Base-by-base conservation (phyloP, 805 yeast genomes). In the Saccharomyces mikatae region DNA sequence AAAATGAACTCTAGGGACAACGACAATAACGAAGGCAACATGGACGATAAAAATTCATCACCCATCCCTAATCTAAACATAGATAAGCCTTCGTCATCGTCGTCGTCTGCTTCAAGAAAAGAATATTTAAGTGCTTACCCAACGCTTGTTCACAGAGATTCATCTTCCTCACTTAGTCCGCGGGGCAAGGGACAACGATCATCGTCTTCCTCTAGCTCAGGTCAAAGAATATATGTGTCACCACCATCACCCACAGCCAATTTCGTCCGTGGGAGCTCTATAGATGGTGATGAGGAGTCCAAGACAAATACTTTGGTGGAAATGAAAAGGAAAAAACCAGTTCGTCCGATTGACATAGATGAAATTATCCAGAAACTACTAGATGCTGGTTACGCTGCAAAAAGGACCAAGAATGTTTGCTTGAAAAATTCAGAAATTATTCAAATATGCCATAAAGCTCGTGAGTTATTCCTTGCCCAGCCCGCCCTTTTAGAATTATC, bases 341-440 rank as follows among this genome's bases (percentile, higher is more conserved):
- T 62, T 24, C 67, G 58, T 41, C 69, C 70, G 11, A 57, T 74
- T n/a, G 82, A 90, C 67, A 78, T 92, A 51, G 98, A 92, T 70
- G 94, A 88, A 65, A 75, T 87, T 52, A 94, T 92, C 58, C 97
- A 90, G 73, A 76, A 95, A 61, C 76, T 92, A 58, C 77, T 92
- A 58, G 97, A 92, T 71, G 96, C 96, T 1, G 98, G 98, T 8
- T 92, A 92, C 72, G 81, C 90, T 10, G 97, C 97, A 6, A 92
- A 92, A 70, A 79, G 96, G 64, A 88, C 97, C 14, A 89, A 88
- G 71, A 80, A 82, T 58, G 84, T 94, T 49, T 91, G 97, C 69
- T 74, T 92, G 54, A 91, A 91, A 65, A 87, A 85, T 68, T 76
- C 84, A 26, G 97, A 92, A 66, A 91, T 92, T 58, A 88, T 90